phyloP scores from a whole-genome alignment of 257 asterid genomes.

The Solanum corneliomulleri region DNA sequence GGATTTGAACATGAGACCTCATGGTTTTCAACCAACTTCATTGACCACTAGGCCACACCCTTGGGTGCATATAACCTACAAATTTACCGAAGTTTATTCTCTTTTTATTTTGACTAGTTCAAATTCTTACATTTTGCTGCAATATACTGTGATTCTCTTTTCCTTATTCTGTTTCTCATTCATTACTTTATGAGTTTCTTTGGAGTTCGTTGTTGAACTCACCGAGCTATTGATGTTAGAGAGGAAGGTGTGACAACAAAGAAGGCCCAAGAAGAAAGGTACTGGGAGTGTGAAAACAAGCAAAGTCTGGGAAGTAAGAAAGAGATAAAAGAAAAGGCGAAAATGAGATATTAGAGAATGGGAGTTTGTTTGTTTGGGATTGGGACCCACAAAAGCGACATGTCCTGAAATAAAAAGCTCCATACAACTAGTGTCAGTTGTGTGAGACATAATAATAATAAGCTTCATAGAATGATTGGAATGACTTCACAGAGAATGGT shows the following conservation, averaged over 20 bases:
- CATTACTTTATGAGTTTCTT: background rate
- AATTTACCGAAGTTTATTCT: background rate
- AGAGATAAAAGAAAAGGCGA: background rate
- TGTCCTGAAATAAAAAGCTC: background rate
- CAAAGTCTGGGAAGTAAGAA: background rate
- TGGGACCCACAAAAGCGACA: background rate
- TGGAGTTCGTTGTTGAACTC: background rate
- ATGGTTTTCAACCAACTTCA: background rate
- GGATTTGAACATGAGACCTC: background rate
- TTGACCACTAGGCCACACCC: background rate
- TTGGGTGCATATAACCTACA: background rate
- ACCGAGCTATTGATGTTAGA: background rate
- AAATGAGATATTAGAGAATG: background rate
- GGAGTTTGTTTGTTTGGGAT: background rate
- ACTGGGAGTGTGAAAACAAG: background rate
- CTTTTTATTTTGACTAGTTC: background rate
- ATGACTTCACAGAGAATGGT: background rate
- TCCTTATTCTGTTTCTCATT: background rate
- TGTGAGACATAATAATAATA: background rate
- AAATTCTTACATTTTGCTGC: background rate
- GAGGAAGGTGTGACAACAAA: background rate
- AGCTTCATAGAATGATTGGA: background rate
- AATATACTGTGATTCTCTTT: background rate
- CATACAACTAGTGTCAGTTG: background rate
- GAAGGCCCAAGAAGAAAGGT: background rate